phyloP scores from a whole-genome alignment of 352 stramenopile species.

The Aphanomyces invadans region DNA sequence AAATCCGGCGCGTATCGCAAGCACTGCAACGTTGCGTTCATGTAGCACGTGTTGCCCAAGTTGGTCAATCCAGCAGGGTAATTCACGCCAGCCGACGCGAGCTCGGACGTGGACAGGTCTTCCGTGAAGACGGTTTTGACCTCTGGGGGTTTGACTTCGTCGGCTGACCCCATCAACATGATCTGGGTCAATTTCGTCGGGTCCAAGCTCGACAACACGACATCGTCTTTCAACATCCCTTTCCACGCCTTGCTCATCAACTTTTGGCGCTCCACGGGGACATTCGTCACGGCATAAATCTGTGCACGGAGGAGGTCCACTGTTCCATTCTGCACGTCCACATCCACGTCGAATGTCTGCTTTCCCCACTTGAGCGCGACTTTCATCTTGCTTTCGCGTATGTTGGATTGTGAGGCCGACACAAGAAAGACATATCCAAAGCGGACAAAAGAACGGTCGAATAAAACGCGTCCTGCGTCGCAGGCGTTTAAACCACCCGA shows the following conservation, averaged over 20 bases:
- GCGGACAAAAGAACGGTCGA: not conserved
- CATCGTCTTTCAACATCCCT: conserved; percentile 84
- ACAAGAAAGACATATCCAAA: not conserved
- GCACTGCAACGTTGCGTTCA: conserved; percentile 93
- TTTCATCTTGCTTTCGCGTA: conserved; percentile 29
- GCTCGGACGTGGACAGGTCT: conserved; percentile 75
- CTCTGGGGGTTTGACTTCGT: conserved; percentile 83
- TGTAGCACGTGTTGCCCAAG: conserved; percentile 88
- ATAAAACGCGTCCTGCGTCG: not conserved
- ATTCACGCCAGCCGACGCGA: conserved; percentile 68
- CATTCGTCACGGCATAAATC: conserved; percentile 72
- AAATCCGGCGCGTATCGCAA: conserved; percentile 88
- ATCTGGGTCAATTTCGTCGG: conserved; percentile 50
- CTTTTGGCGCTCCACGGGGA: conserved; percentile 81
- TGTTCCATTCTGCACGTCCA: conserved; percentile 51
- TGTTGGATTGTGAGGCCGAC: not conserved
- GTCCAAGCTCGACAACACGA: conserved; percentile 43
- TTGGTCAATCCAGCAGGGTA: conserved; percentile 91
- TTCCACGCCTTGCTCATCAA: conserved; percentile 87
- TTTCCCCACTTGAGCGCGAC: conserved; percentile 85
- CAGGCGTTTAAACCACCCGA: not conserved
- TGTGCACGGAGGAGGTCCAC: conserved; percentile 74
- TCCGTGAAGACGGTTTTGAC: conserved; percentile 79
- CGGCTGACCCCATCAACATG: conserved; percentile 93
- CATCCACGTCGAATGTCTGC: conserved; percentile 62